Conservation (phyloP, 129 eudicot genomes). For the Helianthus tuberosus region DNA sequence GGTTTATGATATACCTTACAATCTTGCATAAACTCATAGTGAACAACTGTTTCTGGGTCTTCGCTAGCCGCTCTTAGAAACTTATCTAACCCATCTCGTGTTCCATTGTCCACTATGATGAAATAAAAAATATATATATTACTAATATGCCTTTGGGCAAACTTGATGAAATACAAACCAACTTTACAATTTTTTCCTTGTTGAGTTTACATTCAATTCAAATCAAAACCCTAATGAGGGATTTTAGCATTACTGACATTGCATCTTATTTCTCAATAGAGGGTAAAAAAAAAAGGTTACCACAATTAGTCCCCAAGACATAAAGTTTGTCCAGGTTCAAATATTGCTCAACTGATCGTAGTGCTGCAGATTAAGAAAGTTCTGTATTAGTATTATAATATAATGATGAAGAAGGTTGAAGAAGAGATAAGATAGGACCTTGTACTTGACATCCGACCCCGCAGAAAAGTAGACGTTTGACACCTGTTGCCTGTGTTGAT, state of each 20-base stretch:
- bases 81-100: conserved; percentile 96
- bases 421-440: conserved; percentile 53
- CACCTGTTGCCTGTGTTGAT: conserved; percentile 82
- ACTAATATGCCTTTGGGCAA: neutral
- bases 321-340: conserved; percentile 95
- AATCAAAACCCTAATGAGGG: too few relatives aligned
- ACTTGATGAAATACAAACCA: neutral
- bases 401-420: conserved; percentile 58
- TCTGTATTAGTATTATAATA: conserved; percentile 34
- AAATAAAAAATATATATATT: conserved; percentile 32
- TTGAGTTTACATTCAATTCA: too few relatives aligned
- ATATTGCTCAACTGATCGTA: conserved; percentile 88
- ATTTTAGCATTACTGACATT: too few relatives aligned
- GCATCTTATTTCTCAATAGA: too few relatives aligned
- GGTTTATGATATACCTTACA: conserved; percentile 62
- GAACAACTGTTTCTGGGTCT: conserved; percentile 97
- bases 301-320: conserved; percentile 96
- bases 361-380: conserved; percentile 87
- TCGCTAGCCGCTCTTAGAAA: conserved; percentile 92
- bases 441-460: conserved; percentile 99
- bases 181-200: neutral
- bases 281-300: conserved; percentile 43
- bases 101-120: conserved; percentile 86
- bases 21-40: conserved; percentile 99
- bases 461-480: conserved; percentile 92